Evolutionary conservation across 306 rosid genomes (phyloP).

Genomic region (Erythrophleum fordii): DNA sequence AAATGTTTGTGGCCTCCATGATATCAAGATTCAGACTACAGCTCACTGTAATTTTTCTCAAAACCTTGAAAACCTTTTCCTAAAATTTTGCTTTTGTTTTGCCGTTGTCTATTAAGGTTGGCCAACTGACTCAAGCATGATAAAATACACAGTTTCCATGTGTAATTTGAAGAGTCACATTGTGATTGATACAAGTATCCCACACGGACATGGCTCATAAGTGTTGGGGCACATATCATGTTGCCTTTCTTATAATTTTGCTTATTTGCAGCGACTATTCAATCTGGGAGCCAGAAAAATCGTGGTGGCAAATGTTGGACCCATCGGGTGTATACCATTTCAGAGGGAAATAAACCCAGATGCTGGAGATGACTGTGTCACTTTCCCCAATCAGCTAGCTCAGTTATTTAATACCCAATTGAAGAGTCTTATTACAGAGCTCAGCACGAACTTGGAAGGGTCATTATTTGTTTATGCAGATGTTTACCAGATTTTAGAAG

Average conservation of each 20-base stretch:
- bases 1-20: constrained; percentile 58
- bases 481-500: constrained; percentile 56
- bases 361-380: constrained; percentile 56
- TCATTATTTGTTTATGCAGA: constrained; percentile 72
- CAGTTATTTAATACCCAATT: constrained; percentile 52
- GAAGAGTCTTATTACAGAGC: constrained; percentile 55
- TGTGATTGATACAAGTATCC: no score
- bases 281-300: constrained; percentile 70
- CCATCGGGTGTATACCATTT: constrained; percentile 79
- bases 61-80: not conserved
- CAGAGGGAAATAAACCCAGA: constrained; percentile 62
- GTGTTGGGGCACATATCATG: no score
- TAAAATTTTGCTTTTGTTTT: not conserved
- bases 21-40: constrained; percentile 59
- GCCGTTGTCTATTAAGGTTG: not conserved
- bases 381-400: constrained; percentile 60
- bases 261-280: constrained; percentile 59
- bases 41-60: constrained; percentile 49
- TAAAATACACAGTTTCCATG: no score
- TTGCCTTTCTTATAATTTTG: not conserved
- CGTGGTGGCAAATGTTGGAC: constrained; percentile 73
- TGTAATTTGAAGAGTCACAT: no score
- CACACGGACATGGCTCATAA: no score
- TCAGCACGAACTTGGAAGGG: constrained; percentile 43
- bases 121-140: no score